Evolutionary conservation across 75 land plant species (phyloP).

Genomic region (Larix kaempferi): DNA sequence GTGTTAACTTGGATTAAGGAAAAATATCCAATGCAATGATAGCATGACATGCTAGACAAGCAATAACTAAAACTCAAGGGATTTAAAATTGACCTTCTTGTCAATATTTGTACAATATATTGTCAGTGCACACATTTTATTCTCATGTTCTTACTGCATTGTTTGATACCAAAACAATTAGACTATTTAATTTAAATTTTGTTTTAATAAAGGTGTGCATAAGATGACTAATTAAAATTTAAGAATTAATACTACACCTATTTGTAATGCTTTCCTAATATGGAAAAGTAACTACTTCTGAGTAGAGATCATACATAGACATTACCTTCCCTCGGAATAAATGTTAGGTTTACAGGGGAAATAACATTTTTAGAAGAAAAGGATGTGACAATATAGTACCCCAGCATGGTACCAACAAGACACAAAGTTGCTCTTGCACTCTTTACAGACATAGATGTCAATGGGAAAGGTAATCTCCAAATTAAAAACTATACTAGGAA

Average conservation of each 20-base stretch:
- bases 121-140: slow-evolving; percentile 82
- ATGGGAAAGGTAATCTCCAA: background rate
- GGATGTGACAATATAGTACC: slow-evolving; percentile 78
- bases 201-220: too few relatives aligned
- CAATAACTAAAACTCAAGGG: background rate
- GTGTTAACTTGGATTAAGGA: too few relatives aligned
- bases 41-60: background rate
- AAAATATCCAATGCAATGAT: too few relatives aligned
- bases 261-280: background rate
- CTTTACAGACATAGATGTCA: slow-evolving; percentile 26
- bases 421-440: slow-evolving; percentile 65
- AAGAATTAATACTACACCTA: background rate
- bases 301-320: background rate
- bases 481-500: too few relatives aligned
- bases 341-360: slow-evolving; percentile 83
- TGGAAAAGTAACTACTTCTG: background rate
- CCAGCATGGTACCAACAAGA: slow-evolving; percentile 78
- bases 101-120: slow-evolving; percentile 91
- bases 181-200: too few relatives aligned
- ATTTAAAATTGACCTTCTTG: slow-evolving; percentile 56
- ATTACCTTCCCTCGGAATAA: slow-evolving; percentile 69
- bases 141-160: slow-evolving; percentile 81
- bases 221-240: too few relatives aligned
- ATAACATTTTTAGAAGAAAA: slow-evolving; percentile 90
- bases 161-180: background rate